phyloP scores from a whole-genome alignment of 768 basidiomycete genomes.

The Kwoniella botswanensis region DNA sequence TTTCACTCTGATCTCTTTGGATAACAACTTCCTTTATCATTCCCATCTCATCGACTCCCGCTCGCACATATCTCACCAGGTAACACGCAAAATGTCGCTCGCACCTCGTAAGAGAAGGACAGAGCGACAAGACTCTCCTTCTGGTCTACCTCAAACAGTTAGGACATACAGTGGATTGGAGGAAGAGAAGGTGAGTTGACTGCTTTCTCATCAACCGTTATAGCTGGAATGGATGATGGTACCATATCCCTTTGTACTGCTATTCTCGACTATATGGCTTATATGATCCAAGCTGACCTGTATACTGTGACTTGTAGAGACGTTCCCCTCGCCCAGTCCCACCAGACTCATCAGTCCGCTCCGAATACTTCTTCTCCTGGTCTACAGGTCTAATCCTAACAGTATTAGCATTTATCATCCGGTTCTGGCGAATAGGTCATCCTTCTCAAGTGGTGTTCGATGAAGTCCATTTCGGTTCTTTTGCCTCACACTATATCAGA shows the following conservation, averaged over 20 bases:
- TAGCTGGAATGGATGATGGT: not conserved
- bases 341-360: conserved; percentile 14
- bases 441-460: conserved; percentile 97
- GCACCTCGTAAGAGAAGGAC: conserved; percentile 27
- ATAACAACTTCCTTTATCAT: conserved; percentile 5
- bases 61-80: not conserved
- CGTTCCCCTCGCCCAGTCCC: conserved; percentile 24
- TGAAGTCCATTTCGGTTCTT: conserved; percentile 98
- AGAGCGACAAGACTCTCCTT: conserved; percentile 5
- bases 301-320: conserved; percentile 7
- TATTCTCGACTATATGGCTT: not conserved
- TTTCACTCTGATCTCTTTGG: not conserved
- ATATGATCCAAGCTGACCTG: not conserved
- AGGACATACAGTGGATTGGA: conserved; percentile 11
- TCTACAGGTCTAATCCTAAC: conserved; percentile 60
- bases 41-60: not conserved
- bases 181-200: conserved; percentile 33
- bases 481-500: conserved; percentile 88
- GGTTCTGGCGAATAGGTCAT: conserved; percentile 92
- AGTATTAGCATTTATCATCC: conserved; percentile 75
- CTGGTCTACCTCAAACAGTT: conserved; percentile 14
- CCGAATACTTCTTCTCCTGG: conserved; percentile 37
- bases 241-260: conserved; percentile 1
- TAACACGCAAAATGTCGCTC: conserved; percentile 20
- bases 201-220: not conserved